Conservation (phyloP, 2,329 filamentous ascomycete species). For the Aspergillus tubingensis region DNA sequence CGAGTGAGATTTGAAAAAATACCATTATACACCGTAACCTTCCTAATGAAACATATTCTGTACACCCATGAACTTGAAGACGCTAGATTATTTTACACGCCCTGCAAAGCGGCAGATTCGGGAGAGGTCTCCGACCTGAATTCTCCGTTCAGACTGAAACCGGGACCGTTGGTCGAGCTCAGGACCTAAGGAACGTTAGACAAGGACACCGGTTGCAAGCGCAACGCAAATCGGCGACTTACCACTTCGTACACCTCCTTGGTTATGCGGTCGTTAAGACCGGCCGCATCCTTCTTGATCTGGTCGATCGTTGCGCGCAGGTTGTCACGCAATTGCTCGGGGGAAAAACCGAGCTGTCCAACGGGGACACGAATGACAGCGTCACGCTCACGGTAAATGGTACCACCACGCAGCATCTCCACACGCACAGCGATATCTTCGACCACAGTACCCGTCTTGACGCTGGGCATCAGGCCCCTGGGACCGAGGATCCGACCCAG, state of each 20-base stretch:
- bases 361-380: constrained; percentile 88
- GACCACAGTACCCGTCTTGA: constrained; percentile 86
- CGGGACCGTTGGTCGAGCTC: constrained; percentile 83
- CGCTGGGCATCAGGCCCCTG: constrained; percentile 86
- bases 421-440: constrained; percentile 74
- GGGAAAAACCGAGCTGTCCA: constrained; percentile 85
- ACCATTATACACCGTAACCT: constrained; percentile 45
- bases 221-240: constrained; percentile 31
- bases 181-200: constrained; percentile 61
- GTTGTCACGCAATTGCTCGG: constrained; percentile 82
- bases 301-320: constrained; percentile 73
- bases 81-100: constrained; percentile 55
- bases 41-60: constrained; percentile 47
- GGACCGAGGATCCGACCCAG: constrained; percentile 84
- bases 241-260: constrained; percentile 76
- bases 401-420: constrained; percentile 78
- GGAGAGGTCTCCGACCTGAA: constrained; percentile 65
- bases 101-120: constrained; percentile 52
- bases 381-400: constrained; percentile 80
- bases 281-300: constrained; percentile 75
- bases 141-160: constrained; percentile 80
- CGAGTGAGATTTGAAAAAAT: constrained; percentile 32
- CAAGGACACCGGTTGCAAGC: not conserved
- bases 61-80: constrained; percentile 36
- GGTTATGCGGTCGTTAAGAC: constrained; percentile 62